Conservation (phyloP, 257 asterid genomes). For the Solanum clarkiae region DNA sequence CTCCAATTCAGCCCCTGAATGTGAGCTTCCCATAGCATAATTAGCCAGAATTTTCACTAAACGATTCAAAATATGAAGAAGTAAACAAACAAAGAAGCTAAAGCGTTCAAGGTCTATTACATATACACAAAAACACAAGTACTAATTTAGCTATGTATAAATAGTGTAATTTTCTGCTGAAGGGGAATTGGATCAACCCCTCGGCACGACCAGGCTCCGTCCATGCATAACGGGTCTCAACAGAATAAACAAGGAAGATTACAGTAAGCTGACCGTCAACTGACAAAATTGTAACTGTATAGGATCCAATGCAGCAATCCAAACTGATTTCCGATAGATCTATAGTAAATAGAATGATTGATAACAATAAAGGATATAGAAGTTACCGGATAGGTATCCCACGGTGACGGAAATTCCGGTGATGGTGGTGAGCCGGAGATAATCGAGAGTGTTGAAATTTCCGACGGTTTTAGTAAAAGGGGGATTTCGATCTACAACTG, state of each 20-base stretch:
- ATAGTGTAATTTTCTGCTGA: no score
- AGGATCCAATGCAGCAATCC: not conserved
- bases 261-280: not conserved
- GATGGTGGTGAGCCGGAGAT: constrained; percentile 79
- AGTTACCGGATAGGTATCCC: constrained; percentile 82
- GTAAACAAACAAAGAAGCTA: not conserved
- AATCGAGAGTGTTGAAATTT: constrained; percentile 80
- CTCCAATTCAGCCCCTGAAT: no score
- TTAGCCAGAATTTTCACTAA: not conserved
- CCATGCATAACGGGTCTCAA: not conserved
- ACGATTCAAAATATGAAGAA: not conserved
- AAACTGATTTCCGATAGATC: not conserved
- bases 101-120: not conserved
- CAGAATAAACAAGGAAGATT: not conserved
- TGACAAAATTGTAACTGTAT: not conserved
- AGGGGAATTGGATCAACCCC: not conserved
- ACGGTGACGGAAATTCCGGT: constrained; percentile 86
- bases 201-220: not conserved
- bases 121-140: no score
- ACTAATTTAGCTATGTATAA: not conserved
- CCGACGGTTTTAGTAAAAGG: constrained; percentile 80
- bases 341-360: not conserved
- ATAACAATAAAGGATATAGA: not conserved
- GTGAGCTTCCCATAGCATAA: not conserved
- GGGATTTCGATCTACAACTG: constrained; percentile 87